Conservation (phyloP, 805 yeast genomes). For the Candida sakaeoensis region DNA sequence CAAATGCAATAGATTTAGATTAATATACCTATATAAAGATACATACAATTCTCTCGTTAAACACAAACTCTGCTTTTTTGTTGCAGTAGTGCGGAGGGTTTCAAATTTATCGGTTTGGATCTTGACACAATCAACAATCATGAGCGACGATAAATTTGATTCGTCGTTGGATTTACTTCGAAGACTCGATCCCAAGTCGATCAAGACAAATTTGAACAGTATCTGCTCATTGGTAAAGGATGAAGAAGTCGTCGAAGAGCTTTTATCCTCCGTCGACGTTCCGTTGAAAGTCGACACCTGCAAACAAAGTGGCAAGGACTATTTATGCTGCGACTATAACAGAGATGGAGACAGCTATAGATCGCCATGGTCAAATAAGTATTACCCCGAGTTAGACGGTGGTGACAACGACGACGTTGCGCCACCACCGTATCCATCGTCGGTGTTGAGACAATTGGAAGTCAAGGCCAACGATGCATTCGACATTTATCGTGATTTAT, state of each 20-base stretch:
- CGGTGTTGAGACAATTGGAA: slow-evolving; percentile 68
- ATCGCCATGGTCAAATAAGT: slow-evolving; percentile 85
- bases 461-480: slow-evolving; percentile 82
- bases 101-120: too few relatives aligned
- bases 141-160: slow-evolving; percentile 36
- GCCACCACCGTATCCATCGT: slow-evolving; percentile 76
- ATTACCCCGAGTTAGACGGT: slow-evolving; percentile 45
- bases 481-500: slow-evolving; percentile 87
- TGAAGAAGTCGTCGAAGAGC: slow-evolving; percentile 74
- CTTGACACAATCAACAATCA: too few relatives aligned
- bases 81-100: too few relatives aligned
- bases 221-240: slow-evolving; percentile 32
- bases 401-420: slow-evolving; percentile 46
- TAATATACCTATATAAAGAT: background rate
- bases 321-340: slow-evolving; percentile 87
- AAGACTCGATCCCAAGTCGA: slow-evolving; percentile 37
- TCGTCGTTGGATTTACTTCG: slow-evolving; percentile 39
- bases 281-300: slow-evolving; percentile 63
- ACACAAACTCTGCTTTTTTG: too few relatives aligned
- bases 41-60: too few relatives aligned
- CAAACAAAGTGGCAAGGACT: slow-evolving; percentile 56
- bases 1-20: slow-evolving; percentile 4
- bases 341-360: slow-evolving; percentile 91
- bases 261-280: slow-evolving; percentile 80
- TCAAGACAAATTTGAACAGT: slow-evolving; percentile 29